phyloP scores from a whole-genome alignment of 306 rosid genomes.

The Betula pendula region DNA sequence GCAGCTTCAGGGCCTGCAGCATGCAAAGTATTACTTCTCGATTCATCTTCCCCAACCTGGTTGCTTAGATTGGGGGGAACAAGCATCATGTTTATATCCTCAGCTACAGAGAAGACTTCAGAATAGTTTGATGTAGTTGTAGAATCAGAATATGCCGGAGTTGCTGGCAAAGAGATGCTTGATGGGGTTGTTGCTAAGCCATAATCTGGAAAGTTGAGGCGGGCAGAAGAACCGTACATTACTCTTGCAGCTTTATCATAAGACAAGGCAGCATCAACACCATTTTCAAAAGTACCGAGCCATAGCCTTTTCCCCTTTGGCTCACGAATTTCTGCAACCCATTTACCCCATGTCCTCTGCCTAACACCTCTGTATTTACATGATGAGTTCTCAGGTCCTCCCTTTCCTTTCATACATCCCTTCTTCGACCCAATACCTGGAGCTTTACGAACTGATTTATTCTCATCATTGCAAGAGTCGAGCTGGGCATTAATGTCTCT shows the following conservation, averaged over 20 bases:
- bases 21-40: not conserved
- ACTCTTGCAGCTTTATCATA: conserved; percentile 92
- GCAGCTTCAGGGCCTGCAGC: conserved; percentile 22
- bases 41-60: conserved; percentile 35
- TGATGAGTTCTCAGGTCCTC: conserved; percentile 79
- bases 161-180: conserved; percentile 39
- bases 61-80: not conserved
- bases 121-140: conserved; percentile 49
- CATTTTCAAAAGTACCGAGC: conserved; percentile 77
- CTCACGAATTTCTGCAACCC: conserved; percentile 94
- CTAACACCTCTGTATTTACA: conserved; percentile 86
- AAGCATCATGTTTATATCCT: conserved; percentile 30
- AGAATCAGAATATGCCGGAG: conserved; percentile 44
- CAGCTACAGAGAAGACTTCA: conserved; percentile 52
- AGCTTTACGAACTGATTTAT: conserved; percentile 40
- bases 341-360: conserved; percentile 96
- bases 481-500: conserved; percentile 47
- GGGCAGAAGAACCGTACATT: conserved; percentile 75
- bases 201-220: conserved; percentile 68
- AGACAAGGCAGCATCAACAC: conserved; percentile 63
- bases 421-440: conserved; percentile 92
- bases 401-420: conserved; percentile 98
- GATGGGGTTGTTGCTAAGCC: conserved; percentile 32
- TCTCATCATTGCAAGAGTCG: conserved; percentile 29
- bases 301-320: conserved; percentile 76